Base-by-base conservation (phyloP, 306 rosid species). In the Acacia crassicarpa region DNA sequence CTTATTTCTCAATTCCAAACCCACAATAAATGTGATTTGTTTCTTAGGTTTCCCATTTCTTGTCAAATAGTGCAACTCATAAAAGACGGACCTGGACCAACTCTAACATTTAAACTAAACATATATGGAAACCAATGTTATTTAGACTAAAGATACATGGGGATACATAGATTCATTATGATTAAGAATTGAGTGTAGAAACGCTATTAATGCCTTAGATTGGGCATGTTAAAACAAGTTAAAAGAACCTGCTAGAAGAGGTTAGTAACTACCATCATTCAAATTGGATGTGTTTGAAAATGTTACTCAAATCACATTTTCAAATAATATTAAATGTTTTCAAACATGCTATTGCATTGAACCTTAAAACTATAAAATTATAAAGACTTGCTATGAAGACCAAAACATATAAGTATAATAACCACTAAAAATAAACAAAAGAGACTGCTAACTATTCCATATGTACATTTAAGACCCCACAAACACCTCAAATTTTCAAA, bases 141-240 rank as follows among this genome's bases (percentile, higher is more conserved):
- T 53, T 53, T 53, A 53, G 22, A 17, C 59, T 53, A 6, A 19
- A 53, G 59, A 16, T 38, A 54, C 11, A 19, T n/a, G 68, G 53
- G 79, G 65, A 63, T 48, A n/a, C 9, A 32, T 48, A n/a, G 75
- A 48, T 79, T 79, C 77, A 22, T 16, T 53, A 56, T 53, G 32
- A 35, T 68, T 53, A 23, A 40, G 43, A 43, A 53, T 40, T 56
- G 77, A 75, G 16, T 9, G 23, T 1, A 6, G 7, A 10, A 48
- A 54, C 9, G 46, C 13, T 10, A 25, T 13, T 14, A 41, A 56
- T 2, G 67, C 67, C 20, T 32, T 12, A 40, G 33, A n/a, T 58
- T 75, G 41, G 79, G 9, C 19, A 22, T 19, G 2, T 56, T 45
- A n/a, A 77, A 17, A 30, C n/a, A 27, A 40, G 27, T 10, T 1